phyloP scores from a whole-genome alignment of 108 stramenopile species.

The Asterionellopsis glacialis region DNA sequence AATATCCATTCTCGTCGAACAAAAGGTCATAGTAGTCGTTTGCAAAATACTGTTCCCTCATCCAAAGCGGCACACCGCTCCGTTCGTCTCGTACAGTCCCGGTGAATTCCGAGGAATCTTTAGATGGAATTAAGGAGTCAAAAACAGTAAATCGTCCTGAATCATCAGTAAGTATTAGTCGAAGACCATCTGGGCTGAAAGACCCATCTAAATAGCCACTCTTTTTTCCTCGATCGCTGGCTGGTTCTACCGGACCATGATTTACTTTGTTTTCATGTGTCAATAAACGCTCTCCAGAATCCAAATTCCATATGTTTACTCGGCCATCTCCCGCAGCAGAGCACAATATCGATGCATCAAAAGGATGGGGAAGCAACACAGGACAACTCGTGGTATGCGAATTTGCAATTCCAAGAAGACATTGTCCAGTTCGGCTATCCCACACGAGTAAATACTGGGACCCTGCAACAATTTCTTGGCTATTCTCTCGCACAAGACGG shows the following conservation, averaged over 20 bases:
- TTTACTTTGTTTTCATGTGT: conserved; percentile 49
- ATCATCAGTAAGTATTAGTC: conserved; percentile 70
- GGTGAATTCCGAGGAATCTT: neutral
- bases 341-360: conserved; percentile 54
- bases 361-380: conserved; percentile 72
- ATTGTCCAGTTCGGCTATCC: conserved; percentile 72
- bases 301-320: conserved; percentile 71
- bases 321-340: conserved; percentile 69
- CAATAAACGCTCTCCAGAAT: conserved; percentile 57
- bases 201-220: conserved; percentile 74
- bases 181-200: conserved; percentile 64
- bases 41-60: conserved; percentile 84
- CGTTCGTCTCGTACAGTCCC: neutral
- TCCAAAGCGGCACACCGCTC: conserved; percentile 31
- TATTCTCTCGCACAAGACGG: conserved; percentile 48
- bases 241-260: conserved; percentile 33
- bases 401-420: conserved; percentile 60
- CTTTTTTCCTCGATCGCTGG: conserved; percentile 35
- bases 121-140: conserved; percentile 25
- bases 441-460: conserved; percentile 76
- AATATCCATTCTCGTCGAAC: conserved; percentile 75
- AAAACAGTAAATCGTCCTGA: conserved; percentile 63
- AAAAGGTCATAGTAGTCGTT: conserved; percentile 86
- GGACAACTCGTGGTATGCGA: conserved; percentile 67
- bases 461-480: conserved; percentile 54